phyloP scores from a whole-genome alignment of 495 filamentous ascomycete species.

The Penicillium cataractarum region DNA sequence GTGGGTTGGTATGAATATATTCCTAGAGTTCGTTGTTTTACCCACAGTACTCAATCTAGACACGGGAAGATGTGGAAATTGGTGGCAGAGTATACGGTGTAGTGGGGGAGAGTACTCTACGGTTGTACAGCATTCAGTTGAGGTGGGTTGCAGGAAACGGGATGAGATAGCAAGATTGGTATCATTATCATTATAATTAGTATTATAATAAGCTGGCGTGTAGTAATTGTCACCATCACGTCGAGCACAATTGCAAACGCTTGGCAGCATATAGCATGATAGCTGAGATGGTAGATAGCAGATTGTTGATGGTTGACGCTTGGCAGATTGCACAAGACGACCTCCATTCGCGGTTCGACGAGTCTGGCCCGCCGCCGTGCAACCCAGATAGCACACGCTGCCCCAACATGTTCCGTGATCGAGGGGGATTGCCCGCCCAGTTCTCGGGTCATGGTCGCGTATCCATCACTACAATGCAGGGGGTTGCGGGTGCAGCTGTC shows the following conservation, averaged over 20 bases:
- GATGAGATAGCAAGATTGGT: background rate
- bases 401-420: background rate
- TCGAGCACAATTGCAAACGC: background rate
- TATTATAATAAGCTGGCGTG: background rate
- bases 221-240: background rate
- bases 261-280: background rate
- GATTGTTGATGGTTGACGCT: background rate
- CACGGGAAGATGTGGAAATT: background rate
- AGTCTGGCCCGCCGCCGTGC: background rate
- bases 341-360: background rate
- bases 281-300: background rate
- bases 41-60: background rate
- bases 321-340: background rate
- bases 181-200: slow-evolving; percentile 9
- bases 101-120: background rate
- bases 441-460: background rate
- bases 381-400: background rate
- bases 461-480: background rate
- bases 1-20: background rate
- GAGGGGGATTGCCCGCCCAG: background rate
- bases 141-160: background rate
- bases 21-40: background rate
- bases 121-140: background rate
- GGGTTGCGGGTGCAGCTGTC: background rate
- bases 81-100: background rate